These are phyloP conservation scores for Musa itinerans DNA, from an alignment of 176 grass and related monocot species.

Conservation along the genomic window DNA sequence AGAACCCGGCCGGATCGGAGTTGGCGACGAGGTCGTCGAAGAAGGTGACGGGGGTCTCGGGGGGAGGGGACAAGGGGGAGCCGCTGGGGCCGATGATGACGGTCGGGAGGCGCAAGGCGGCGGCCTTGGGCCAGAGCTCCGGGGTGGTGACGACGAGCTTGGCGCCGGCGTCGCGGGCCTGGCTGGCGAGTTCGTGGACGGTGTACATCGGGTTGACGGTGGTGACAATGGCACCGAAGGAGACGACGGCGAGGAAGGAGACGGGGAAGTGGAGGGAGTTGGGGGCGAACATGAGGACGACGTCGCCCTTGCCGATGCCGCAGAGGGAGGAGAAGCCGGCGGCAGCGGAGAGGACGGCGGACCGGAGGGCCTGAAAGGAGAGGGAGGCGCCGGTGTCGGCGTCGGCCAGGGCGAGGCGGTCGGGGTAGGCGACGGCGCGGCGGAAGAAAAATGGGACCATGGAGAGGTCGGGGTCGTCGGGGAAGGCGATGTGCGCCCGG, in stretches of 20 bases:
- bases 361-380: conserved; percentile 47
- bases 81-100: conserved; percentile 42
- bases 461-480: conserved; percentile 38
- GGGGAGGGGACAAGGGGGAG: neutral
- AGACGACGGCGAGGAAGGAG: conserved; percentile 56
- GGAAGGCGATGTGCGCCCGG: conserved; percentile 29
- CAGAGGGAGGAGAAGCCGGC: conserved; percentile 40
- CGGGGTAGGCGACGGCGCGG: conserved; percentile 37
- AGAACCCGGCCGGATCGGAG: conserved; percentile 23
- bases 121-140: conserved; percentile 41
- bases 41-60: conserved; percentile 25
- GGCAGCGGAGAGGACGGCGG: conserved; percentile 34
- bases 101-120: conserved; percentile 39
- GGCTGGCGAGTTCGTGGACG: conserved; percentile 54
- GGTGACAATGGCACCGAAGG: conserved; percentile 60
- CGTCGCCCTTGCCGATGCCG: conserved; percentile 43
- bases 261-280: conserved; percentile 73
- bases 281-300: conserved; percentile 58
- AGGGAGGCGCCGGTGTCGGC: conserved; percentile 34
- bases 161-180: conserved; percentile 40
- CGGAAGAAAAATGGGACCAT: conserved; percentile 46
- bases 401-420: conserved; percentile 58
- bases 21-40: conserved; percentile 51
- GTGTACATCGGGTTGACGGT: conserved; percentile 80
- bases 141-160: conserved; percentile 55